These are phyloP conservation scores for Kockiozyma suomiensis DNA, from an alignment of 805 yeast genomes.

Conservation along the genomic window DNA sequence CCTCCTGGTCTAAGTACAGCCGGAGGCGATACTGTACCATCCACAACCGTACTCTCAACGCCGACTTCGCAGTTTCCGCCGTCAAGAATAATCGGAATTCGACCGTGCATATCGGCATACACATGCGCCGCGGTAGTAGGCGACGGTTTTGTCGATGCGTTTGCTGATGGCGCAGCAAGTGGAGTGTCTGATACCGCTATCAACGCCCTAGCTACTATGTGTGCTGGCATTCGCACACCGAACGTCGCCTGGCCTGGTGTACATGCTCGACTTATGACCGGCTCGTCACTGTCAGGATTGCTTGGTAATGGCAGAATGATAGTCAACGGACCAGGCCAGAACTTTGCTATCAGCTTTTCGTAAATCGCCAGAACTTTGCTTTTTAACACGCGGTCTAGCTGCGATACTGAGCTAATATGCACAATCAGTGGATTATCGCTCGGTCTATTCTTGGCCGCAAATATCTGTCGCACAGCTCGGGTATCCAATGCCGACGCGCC, in stretches of 20 bases:
- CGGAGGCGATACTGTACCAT: conserved; percentile 85
- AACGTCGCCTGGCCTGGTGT: conserved; percentile 89
- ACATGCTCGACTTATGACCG: conserved; percentile 63
- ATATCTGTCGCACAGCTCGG: conserved; percentile 72
- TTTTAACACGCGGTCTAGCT: conserved; percentile 47
- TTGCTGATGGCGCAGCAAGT: conserved; percentile 96
- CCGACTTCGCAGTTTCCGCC: conserved; percentile 89
- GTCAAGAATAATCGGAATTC: conserved; percentile 81
- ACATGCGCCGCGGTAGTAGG: conserved; percentile 92
- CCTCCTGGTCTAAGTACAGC: conserved; percentile 94
- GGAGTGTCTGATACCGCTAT: conserved; percentile 85
- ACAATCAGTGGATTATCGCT: conserved; percentile 93
- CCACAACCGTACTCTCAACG: conserved; percentile 90
- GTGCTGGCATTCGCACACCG: conserved; percentile 86
- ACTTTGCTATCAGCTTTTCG: conserved; percentile 59
- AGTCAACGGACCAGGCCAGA: conserved; percentile 98
- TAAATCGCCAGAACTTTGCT: conserved; percentile 67
- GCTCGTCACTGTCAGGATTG: background rate
- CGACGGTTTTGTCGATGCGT: conserved; percentile 92
- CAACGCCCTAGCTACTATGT: conserved; percentile 87
- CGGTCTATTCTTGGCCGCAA: conserved; percentile 88
- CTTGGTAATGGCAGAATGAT: conserved; percentile 69
- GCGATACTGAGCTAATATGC: conserved; percentile 78
- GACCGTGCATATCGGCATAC: conserved; percentile 71
- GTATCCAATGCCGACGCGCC: conserved; percentile 85